Base-by-base conservation (phyloP, 768 basidiomycete genomes). In the Suillus decipiens region DNA sequence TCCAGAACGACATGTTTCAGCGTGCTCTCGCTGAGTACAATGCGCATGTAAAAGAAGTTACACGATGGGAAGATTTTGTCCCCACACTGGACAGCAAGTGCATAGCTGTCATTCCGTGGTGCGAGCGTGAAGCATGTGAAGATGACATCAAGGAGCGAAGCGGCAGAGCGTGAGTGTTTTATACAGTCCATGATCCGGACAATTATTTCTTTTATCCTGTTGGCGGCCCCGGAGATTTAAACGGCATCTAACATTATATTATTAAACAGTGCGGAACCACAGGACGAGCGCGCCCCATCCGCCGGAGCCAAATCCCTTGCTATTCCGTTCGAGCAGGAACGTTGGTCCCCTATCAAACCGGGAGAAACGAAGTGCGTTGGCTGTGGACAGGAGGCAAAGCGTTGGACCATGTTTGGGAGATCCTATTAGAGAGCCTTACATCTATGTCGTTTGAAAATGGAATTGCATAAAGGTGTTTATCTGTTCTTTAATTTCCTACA, bases 121-220 rank as follows among this genome's bases (percentile, higher is more conserved):
- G 97, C 76, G 95, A 99, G 77, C 84, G 80, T 22, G 93, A 92
- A 73, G 83, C 82, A 15, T 99, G 97, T 72, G 97, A 99, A 76
- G 96, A 99, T 73, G 93, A 95, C 70, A 98, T 99, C 83, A 99
- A 99, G 81, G 95, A 99, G 70, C 83, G 92, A 65, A 93, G 89
- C 72, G 93, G 87, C 62, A 82, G 87, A 75, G 86, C 90, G 93
- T 96, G 76, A 81, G 68, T 70, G 67, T 64, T 62, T 48, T 45
- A 24, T 57, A 37, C 53, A 47, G 53, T 61, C 34, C 28, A 60
- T 39, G 14, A 31, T 42, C 5, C 11, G 17, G 39, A 19, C 24
- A 6, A 19, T 19, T 19, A 31, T 17, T 28, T 31, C 15, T 24
- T 50, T 50, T 24, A 53, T 33, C 22, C 33, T 43, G 42, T 59